A percentile compares a stretch with the other conserved stretches of the same genome.
Conservation (phyloP, 1,284 basidiomycete species). For the Ganoderma meredithae region DNA sequence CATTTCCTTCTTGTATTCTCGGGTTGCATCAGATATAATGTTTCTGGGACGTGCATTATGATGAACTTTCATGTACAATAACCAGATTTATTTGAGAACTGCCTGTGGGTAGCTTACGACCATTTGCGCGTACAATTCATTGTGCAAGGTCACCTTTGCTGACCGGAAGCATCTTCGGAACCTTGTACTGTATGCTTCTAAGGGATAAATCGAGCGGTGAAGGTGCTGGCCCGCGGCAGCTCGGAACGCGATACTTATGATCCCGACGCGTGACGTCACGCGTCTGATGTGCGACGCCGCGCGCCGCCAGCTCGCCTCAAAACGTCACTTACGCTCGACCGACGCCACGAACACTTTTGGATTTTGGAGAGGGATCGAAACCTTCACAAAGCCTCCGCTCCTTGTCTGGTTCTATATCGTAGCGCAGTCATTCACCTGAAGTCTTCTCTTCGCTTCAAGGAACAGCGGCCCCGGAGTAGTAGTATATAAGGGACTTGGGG, state of each 20-base stretch:
- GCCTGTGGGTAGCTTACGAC: no score
- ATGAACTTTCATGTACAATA: neutral
- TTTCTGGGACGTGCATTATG: neutral
- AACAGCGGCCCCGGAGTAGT: neutral
- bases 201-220: neutral
- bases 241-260: neutral
- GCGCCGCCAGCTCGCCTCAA: neutral
- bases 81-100: neutral
- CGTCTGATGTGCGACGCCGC: neutral
- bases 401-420: no score
- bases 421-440: neutral
- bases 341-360: neutral
- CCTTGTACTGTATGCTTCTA: neutral
- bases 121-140: no score
- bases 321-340: neutral
- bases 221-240: neutral
- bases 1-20: neutral
- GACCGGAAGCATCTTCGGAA: neutral
- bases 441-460: neutral
- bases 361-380: neutral
- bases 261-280: conserved; percentile 21
- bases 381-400: neutral
- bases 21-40: neutral
- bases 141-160: no score
- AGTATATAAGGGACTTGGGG: no score